These are phyloP conservation scores for Oehlia diaphana DNA, from an alignment of 192 early-diverging fungal species.

Conservation along the genomic window DNA sequence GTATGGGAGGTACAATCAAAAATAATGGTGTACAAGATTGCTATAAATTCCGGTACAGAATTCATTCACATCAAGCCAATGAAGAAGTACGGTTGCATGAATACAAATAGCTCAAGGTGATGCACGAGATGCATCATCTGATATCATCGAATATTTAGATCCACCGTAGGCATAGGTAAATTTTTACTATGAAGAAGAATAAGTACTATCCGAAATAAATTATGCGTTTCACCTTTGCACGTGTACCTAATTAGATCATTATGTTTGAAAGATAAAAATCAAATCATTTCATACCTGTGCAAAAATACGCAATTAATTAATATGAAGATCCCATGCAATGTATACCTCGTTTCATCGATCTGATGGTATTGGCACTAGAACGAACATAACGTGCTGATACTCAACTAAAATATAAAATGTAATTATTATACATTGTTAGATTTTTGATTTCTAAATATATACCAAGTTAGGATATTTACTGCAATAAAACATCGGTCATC, in stretches of 20 bases:
- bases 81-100: conserved; percentile 30
- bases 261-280: neutral
- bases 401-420: conserved; percentile 15
- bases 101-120: conserved; percentile 28
- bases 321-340: conserved; percentile 28
- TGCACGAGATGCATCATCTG: conserved; percentile 4
- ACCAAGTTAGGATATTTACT: neutral
- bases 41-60: conserved; percentile 20
- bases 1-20: conserved; percentile 22
- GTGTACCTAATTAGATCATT: conserved; percentile 5
- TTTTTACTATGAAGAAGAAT: conserved; percentile 30
- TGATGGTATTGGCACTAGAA: conserved; percentile 29
- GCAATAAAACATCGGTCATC: conserved; percentile 17
- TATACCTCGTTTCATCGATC: conserved; percentile 25
- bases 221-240: conserved; percentile 29
- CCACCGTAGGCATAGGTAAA: conserved; percentile 20
- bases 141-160: neutral
- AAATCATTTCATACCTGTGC: conserved; percentile 15
- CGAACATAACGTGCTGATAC: conserved; percentile 28
- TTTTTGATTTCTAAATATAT: neutral
- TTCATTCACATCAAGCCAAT: conserved; percentile 30
- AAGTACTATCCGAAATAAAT: conserved; percentile 26
- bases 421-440: neutral
- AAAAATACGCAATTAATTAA: conserved; percentile 27
- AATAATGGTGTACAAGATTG: conserved; percentile 29